Percentiles rank a stretch among this genome's conserved stretches.
Conservation (phyloP, 192 early-diverging fungal genomes). For the Funneliformis geosporum region DNA sequence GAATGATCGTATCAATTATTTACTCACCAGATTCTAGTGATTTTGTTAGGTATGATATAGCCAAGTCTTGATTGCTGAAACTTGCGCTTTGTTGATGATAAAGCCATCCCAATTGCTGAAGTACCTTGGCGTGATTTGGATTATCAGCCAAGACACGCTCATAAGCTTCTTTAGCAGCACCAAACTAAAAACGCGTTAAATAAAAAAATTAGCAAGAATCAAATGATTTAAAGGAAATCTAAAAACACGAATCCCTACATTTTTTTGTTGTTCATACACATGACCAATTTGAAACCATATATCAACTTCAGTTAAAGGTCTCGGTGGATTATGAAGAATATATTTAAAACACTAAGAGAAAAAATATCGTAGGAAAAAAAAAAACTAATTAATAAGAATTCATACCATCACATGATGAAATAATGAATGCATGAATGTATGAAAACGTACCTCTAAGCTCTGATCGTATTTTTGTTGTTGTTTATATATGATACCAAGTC, state of each 20-base stretch:
- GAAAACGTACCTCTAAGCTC: slow-evolving; percentile 59
- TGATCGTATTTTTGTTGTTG: slow-evolving; percentile 77
- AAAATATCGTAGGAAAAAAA: neutral
- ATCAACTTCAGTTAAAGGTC: slow-evolving; percentile 91
- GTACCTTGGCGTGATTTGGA: slow-evolving; percentile 91
- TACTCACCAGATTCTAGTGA: slow-evolving; percentile 65
- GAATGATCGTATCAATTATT: slow-evolving; percentile 22
- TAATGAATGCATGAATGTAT: no score
- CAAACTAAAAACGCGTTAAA: slow-evolving; percentile 45
- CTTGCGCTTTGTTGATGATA: slow-evolving; percentile 84
- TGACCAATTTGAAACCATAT: slow-evolving; percentile 99
- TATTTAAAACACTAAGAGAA: slow-evolving; percentile 80
- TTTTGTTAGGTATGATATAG: slow-evolving; percentile 78
- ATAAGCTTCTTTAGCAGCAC: slow-evolving; percentile 83
- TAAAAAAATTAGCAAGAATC: slow-evolving; percentile 15
- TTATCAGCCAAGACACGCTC: slow-evolving; percentile 87
- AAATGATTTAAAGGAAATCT: neutral
- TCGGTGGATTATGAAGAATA: slow-evolving; percentile 84
- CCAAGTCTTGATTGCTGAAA: slow-evolving; percentile 83
- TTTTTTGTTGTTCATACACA: slow-evolving; percentile 93
- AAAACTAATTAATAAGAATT: neutral
- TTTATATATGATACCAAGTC: slow-evolving; percentile 98
- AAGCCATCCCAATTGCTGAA: slow-evolving; percentile 97
- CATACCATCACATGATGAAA: neutral
- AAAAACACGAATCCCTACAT: slow-evolving; percentile 50